Percentiles rank a stretch among this genome's conserved stretches.
Conservation (phyloP, 1,139 yeast genomes). For the Hyphopichia fennica region DNA sequence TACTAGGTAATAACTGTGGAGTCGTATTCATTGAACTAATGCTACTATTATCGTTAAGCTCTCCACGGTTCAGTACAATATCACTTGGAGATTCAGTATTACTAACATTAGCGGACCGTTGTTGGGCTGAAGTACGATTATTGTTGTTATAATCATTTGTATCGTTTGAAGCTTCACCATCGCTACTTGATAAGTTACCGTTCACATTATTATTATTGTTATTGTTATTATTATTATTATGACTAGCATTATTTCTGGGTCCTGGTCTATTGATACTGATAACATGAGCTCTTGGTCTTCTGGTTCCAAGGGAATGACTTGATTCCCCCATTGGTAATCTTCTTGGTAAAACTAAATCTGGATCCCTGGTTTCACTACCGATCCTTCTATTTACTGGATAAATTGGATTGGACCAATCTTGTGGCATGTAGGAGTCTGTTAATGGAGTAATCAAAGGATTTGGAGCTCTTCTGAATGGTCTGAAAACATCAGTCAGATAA, state of each 20-base stretch:
- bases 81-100: neutral
- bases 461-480: constrained; percentile 36
- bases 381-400: constrained; percentile 8
- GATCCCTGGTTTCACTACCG: constrained; percentile 18
- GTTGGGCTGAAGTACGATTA: neutral
- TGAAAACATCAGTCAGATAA: constrained; percentile 40
- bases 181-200: constrained; percentile 1
- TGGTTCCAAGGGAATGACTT: constrained; percentile 10
- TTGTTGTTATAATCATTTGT: too few species aligned
- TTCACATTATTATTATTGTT: constrained; percentile 1
- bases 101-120: neutral
- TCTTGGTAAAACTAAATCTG: constrained; percentile 31
- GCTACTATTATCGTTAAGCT: neutral
- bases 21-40: neutral
- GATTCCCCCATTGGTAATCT: constrained; percentile 26
- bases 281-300: constrained; percentile 6
- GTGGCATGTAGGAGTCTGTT: constrained; percentile 42
- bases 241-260: constrained; percentile 3
- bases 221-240: constrained; percentile 1
- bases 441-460: constrained; percentile 42
- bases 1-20: neutral
- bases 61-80: neutral
- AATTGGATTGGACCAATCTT: constrained; percentile 34
- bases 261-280: constrained; percentile 4
- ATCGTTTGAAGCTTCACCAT: neutral